These are phyloP conservation scores for Babesia caballi DNA, from an alignment of 169 alveolate species.

Conservation along the genomic window DNA sequence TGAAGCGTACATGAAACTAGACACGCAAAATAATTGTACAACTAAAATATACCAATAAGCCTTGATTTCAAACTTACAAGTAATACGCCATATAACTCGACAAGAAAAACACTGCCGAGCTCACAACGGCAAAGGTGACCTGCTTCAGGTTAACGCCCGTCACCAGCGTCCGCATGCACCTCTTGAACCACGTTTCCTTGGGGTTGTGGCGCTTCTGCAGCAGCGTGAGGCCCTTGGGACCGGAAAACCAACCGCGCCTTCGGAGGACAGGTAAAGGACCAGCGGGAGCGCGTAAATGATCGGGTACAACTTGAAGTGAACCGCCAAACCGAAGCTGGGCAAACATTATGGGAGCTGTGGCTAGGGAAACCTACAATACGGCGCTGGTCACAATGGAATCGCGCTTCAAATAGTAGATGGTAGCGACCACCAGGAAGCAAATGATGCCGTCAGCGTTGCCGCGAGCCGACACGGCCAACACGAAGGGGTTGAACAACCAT, in stretches of 20 bases:
- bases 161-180: not conserved
- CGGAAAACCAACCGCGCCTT: conserved; percentile 9
- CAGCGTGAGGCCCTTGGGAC: not conserved
- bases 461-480: conserved; percentile 89
- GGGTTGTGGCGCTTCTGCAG: not conserved
- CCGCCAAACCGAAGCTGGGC: conserved; percentile 89
- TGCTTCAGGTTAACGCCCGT: conserved; percentile 20
- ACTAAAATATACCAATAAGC: too few species aligned
- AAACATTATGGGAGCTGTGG: not conserved
- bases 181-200: not conserved
- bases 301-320: conserved; percentile 95
- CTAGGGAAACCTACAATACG: conserved; percentile 49
- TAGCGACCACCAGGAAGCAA: conserved; percentile 68
- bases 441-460: conserved; percentile 90
- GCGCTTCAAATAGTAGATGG: conserved; percentile 64
- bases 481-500: conserved; percentile 92
- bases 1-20: not conserved
- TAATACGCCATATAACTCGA: conserved; percentile 11
- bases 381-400: conserved; percentile 75
- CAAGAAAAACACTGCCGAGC: conserved; percentile 11
- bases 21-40: not conserved
- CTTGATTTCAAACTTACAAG: conserved; percentile 33
- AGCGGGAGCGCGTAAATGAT: conserved; percentile 92
- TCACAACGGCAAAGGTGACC: conserved; percentile 16
- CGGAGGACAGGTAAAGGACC: conserved; percentile 67